A percentile compares a stretch with the other conserved stretches of the same genome.
These are phyloP conservation scores for Uronychia setigera DNA, from an alignment of 73 alveolate genomes.

Conservation along the genomic window DNA sequence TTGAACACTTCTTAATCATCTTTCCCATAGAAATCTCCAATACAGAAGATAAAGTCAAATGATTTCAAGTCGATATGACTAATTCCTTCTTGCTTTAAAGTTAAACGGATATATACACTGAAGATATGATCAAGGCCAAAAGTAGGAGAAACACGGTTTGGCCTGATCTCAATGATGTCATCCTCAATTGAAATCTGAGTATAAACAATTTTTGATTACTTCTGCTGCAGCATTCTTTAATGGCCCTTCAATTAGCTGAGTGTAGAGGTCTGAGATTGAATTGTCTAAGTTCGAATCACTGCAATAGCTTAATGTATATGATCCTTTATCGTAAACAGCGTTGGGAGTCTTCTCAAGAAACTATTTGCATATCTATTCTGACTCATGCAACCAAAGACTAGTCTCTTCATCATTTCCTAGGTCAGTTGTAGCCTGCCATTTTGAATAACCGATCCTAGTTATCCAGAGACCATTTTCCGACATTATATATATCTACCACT, in stretches of 20 bases:
- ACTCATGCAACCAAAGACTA: neutral
- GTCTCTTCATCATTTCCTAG: neutral
- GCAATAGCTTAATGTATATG: neutral
- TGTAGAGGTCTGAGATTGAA: neutral
- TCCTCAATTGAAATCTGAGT: neutral
- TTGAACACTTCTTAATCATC: neutral
- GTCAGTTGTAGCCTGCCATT: neutral
- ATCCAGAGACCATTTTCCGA: neutral
- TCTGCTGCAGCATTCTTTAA: neutral
- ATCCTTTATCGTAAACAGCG: neutral
- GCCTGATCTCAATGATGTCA: neutral
- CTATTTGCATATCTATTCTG: neutral
- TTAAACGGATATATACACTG: neutral
- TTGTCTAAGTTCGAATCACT: neutral
- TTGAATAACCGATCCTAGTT: neutral
- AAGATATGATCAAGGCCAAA: neutral
- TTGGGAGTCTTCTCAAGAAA: neutral
- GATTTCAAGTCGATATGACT: neutral
- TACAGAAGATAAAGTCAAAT: neutral
- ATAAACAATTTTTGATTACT: too few relatives aligned
- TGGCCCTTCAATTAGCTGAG: neutral
- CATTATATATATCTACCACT: neutral
- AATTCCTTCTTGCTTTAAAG: neutral
- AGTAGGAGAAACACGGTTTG: neutral
- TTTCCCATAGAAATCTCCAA: neutral